Evolutionary conservation across 2,329 filamentous ascomycete species (phyloP).

Genomic region (Ustilaginoidea virens): DNA sequence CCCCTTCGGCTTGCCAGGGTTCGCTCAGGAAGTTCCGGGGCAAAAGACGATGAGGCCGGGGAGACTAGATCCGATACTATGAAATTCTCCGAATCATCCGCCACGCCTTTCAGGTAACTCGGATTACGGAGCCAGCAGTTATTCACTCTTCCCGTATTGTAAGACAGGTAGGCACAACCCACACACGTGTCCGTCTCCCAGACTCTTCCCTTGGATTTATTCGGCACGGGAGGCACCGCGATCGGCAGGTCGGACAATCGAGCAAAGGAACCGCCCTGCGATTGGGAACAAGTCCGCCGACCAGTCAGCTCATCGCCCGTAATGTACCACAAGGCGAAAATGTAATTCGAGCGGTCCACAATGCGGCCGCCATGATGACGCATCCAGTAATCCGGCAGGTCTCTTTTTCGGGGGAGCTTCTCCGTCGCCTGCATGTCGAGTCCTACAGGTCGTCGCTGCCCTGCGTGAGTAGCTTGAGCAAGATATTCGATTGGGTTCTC

Average conservation of each 20-base stretch:
- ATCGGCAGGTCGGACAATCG: too few relatives aligned
- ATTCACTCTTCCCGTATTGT: too few relatives aligned
- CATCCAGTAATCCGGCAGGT: conserved; percentile 14
- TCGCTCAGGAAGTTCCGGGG: not conserved
- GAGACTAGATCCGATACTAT: not conserved
- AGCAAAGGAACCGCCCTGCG: too few relatives aligned
- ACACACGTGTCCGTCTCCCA: too few relatives aligned
- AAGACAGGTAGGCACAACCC: too few relatives aligned
- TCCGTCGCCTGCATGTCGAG: conserved; percentile 12
- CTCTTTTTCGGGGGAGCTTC: conserved; percentile 9
- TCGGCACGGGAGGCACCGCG: too few relatives aligned
- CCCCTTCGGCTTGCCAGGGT: not conserved
- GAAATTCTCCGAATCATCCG: too few relatives aligned
- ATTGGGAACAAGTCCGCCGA: conserved; percentile 2
- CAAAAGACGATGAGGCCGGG: not conserved
- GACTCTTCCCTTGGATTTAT: too few relatives aligned
- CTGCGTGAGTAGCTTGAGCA: conserved; percentile 8
- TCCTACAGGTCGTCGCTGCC: conserved; percentile 8
- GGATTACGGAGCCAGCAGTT: too few relatives aligned
- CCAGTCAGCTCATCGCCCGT: conserved; percentile 13
- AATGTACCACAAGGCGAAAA: conserved; percentile 17
- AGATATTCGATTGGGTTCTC: conserved; percentile 10
- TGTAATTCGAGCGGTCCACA: conserved; percentile 11
- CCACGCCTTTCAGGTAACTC: too few relatives aligned
- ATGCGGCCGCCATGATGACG: conserved; percentile 7